phyloP scores from a whole-genome alignment of 2,329 filamentous ascomycete genomes.

The Cercospora sp. region DNA sequence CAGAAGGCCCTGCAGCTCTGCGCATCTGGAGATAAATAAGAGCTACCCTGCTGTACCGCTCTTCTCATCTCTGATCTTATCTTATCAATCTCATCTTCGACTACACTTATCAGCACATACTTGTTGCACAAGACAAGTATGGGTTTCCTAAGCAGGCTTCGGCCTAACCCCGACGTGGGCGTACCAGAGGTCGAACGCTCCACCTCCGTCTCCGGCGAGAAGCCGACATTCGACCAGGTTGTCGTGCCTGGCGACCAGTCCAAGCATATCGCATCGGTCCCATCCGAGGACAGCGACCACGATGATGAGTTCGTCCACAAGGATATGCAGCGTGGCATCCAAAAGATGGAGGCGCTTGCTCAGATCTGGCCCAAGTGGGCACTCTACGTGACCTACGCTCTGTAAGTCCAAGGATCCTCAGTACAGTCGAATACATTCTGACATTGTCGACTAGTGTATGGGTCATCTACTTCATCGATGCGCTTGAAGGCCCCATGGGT shows the following conservation, averaged over 20 bases:
- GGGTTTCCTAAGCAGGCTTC: conserved; percentile 15
- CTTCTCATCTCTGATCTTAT: conserved; percentile 4
- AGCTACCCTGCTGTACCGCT: neutral
- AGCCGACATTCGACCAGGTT: neutral
- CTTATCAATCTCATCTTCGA: conserved; percentile 10
- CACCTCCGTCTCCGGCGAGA: neutral
- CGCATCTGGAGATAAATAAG: conserved; percentile 5
- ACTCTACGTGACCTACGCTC: conserved; percentile 18
- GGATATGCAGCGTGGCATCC: conserved; percentile 23
- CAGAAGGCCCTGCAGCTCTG: neutral
- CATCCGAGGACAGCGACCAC: conserved; percentile 21
- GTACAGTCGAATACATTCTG: neutral
- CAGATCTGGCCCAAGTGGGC: conserved; percentile 25
- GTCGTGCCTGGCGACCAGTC: conserved; percentile 16
- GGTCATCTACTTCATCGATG: conserved; percentile 53
- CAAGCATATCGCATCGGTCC: conserved; percentile 16
- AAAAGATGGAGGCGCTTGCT: conserved; percentile 25
- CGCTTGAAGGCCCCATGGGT: conserved; percentile 39
- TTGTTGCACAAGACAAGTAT: neutral
- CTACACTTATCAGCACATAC: neutral
- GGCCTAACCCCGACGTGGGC: conserved; percentile 8
- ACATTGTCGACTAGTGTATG: conserved; percentile 42
- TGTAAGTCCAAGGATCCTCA: neutral
- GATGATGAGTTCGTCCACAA: conserved; percentile 24
- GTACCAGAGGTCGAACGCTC: conserved; percentile 15